Percentiles rank a stretch among this genome's conserved stretches.
Evolutionary conservation across 106 monocot species (phyloP).

Genomic region (Apostasia ramifera): DNA sequence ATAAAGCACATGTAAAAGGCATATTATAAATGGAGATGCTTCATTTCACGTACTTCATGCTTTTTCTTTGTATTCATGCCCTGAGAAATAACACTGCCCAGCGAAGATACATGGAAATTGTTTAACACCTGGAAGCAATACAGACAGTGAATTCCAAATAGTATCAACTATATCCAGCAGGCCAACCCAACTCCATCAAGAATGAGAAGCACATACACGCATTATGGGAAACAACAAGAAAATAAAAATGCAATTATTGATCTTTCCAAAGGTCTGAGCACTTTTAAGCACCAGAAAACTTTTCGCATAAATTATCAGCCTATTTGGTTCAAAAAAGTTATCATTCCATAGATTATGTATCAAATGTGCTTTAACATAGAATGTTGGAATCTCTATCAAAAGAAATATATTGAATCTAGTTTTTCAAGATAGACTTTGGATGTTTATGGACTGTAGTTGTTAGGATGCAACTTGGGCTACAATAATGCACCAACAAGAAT

Average conservation of each 20-base stretch:
- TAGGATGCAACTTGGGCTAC: no score
- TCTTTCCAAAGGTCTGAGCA: background rate
- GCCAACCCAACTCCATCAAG: background rate
- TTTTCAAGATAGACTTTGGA: no score
- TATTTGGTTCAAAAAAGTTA: background rate
- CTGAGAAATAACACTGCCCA: constrained; percentile 77
- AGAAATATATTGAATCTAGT: no score
- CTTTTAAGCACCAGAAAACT: background rate
- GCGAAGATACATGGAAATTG: constrained; percentile 36
- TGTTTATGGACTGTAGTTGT: no score
- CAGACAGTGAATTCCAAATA: background rate
- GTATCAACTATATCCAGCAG: background rate
- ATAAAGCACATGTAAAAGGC: background rate
- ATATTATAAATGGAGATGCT: background rate
- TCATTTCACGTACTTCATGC: constrained; percentile 72
- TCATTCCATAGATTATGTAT: no score
- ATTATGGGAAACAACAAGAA: background rate
- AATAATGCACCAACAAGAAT: no score
- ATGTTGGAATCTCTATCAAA: no score
- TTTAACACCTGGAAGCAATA: constrained; percentile 44
- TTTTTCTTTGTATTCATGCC: constrained; percentile 97
- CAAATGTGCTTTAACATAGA: no score
- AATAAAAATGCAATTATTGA: background rate
- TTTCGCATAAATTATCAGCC: background rate
- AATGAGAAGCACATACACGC: background rate